Conservation (phyloP, 768 basidiomycete genomes). For the Steccherinum ochraceum region DNA sequence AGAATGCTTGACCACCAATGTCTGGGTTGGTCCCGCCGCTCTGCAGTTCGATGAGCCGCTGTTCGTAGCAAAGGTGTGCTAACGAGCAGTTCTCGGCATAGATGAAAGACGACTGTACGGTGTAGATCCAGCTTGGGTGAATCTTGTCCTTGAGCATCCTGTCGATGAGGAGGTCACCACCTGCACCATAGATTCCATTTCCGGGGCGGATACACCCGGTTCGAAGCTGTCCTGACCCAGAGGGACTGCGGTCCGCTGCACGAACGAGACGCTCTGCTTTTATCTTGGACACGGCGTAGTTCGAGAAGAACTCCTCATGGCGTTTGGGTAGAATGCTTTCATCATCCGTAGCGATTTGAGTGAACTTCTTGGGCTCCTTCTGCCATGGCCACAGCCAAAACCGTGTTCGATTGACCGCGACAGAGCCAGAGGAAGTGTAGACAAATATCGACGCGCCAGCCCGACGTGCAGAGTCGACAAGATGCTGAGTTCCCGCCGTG, state of each 20-base stretch:
- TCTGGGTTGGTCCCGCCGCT: slow-evolving; percentile 44
- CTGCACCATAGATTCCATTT: slow-evolving; percentile 69
- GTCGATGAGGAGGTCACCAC: slow-evolving; percentile 64
- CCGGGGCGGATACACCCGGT: slow-evolving; percentile 78
- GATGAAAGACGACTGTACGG: slow-evolving; percentile 54
- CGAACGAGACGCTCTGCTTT: slow-evolving; percentile 48
- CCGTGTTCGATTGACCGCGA: slow-evolving; percentile 49
- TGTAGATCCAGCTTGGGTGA: slow-evolving; percentile 58
- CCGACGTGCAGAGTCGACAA: slow-evolving; percentile 50
- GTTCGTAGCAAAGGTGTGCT: slow-evolving; percentile 70
- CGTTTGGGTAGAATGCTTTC: slow-evolving; percentile 42
- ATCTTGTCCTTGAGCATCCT: slow-evolving; percentile 52
- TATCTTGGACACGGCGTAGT: slow-evolving; percentile 66
- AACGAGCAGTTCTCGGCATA: slow-evolving; percentile 76
- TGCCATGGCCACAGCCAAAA: slow-evolving; percentile 79
- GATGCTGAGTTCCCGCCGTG: slow-evolving; percentile 59
- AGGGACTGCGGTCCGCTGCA: slow-evolving; percentile 31
- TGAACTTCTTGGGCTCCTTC: slow-evolving; percentile 43
- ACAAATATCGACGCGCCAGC: slow-evolving; percentile 53
- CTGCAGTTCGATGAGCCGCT: slow-evolving; percentile 51
- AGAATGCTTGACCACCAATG: slow-evolving; percentile 69
- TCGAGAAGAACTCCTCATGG: slow-evolving; percentile 67
- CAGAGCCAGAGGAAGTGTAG: slow-evolving; percentile 71
- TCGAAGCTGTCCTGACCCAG: slow-evolving; percentile 38
- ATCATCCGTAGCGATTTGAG: slow-evolving; percentile 62